Evolutionary conservation across 2,329 filamentous ascomycete genomes (phyloP).

Genomic region (Neocatenulostroma microsporum): DNA sequence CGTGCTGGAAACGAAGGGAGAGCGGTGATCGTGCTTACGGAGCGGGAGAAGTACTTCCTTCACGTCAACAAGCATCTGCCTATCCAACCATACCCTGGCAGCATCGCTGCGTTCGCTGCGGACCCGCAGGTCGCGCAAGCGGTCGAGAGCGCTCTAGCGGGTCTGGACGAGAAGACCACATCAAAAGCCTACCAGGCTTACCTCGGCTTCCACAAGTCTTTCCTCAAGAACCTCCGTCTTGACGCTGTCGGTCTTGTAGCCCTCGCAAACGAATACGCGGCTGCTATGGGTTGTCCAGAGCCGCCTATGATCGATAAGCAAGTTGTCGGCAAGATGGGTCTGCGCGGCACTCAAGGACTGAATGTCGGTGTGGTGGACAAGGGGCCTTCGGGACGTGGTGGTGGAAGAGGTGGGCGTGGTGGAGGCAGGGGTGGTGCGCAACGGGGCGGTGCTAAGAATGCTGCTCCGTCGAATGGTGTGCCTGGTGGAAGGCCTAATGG

Average conservation of each 20-base stretch:
- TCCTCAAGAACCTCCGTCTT: conserved; percentile 36
- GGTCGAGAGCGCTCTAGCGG: conserved; percentile 26
- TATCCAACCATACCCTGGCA: conserved; percentile 44
- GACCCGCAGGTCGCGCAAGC: conserved; percentile 24
- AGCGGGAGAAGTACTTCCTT: conserved; percentile 47
- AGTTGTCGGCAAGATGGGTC: conserved; percentile 41
- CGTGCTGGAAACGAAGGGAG: conserved; percentile 67
- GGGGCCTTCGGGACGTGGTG: not conserved
- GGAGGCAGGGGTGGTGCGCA: conserved; percentile 1
- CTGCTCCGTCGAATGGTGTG: not conserved
- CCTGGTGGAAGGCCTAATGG: too few relatives aligned
- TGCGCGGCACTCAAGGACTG: conserved; percentile 30
- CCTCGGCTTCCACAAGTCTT: conserved; percentile 42
- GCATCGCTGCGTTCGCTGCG: conserved; percentile 32
- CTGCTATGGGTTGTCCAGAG: conserved; percentile 38
- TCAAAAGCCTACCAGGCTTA: conserved; percentile 41
- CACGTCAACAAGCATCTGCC: conserved; percentile 42
- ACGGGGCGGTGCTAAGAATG: not conserved
- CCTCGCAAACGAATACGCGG: conserved; percentile 38
- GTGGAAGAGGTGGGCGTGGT: not conserved
- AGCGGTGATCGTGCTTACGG: conserved; percentile 47
- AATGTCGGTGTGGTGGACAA: conserved; percentile 4
- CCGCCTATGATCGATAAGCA: conserved; percentile 40
- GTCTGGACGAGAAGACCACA: conserved; percentile 35
- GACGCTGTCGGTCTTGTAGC: conserved; percentile 34